Evolutionary conservation across 2,329 filamentous ascomycete genomes (phyloP).

Genomic region (Cytospora piceae): DNA sequence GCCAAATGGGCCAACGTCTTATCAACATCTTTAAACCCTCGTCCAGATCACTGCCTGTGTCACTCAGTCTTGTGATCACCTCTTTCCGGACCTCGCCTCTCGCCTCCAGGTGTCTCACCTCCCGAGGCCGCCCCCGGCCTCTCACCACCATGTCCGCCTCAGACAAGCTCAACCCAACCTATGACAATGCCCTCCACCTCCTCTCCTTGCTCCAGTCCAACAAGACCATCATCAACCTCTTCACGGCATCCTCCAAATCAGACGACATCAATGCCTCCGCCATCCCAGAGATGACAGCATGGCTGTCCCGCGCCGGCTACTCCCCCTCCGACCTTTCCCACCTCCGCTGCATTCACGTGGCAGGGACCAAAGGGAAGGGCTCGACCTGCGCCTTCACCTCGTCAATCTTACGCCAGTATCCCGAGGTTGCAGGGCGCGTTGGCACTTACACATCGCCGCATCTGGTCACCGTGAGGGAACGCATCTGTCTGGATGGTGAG

Average conservation of each 20-base stretch:
- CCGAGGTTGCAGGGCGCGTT: slow-evolving; percentile 47
- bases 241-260: slow-evolving; percentile 48
- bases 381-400: slow-evolving; percentile 85
- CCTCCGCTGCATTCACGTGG: slow-evolving; percentile 73
- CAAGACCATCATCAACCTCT: slow-evolving; percentile 62
- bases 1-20: slow-evolving; percentile 16
- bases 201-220: slow-evolving; percentile 82
- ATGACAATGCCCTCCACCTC: slow-evolving; percentile 71
- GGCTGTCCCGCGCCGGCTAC: slow-evolving; percentile 77
- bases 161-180: slow-evolving; percentile 44
- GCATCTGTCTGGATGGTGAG: slow-evolving; percentile 77
- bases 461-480: slow-evolving; percentile 79
- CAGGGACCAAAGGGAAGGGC: slow-evolving; percentile 94
- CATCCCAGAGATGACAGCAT: slow-evolving; percentile 80
- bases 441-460: slow-evolving; percentile 89
- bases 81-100: not conserved
- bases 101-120: not conserved
- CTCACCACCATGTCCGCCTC: slow-evolving; percentile 26
- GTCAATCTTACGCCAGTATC: slow-evolving; percentile 65
- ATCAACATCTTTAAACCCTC: slow-evolving; percentile 11
- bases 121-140: not conserved
- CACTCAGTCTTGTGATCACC: not conserved
- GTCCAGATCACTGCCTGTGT: slow-evolving; percentile 1
- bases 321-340: slow-evolving; percentile 50
- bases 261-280: slow-evolving; percentile 69